phyloP scores from a whole-genome alignment of 2,329 filamentous ascomycete species.

The Daldinia eschscholtzii region DNA sequence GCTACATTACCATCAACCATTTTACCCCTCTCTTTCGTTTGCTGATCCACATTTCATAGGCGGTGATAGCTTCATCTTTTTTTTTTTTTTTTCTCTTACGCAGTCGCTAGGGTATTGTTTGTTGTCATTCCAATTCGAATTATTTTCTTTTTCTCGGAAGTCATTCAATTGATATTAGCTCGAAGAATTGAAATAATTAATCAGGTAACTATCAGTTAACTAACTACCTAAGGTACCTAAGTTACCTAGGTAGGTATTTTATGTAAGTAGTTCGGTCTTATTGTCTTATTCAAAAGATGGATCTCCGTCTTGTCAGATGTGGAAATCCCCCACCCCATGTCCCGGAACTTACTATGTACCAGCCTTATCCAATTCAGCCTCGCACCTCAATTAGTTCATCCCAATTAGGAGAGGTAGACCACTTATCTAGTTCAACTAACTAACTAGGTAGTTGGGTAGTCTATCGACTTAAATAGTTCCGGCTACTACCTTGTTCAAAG shows the following conservation, averaged over 20 bases:
- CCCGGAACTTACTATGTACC: background rate
- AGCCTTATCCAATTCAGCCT: conserved; percentile 13
- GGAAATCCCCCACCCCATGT: background rate
- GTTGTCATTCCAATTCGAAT: background rate
- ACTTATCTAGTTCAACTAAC: background rate
- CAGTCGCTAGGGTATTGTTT: background rate
- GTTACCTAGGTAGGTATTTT: too few species aligned
- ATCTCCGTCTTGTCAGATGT: too few species aligned
- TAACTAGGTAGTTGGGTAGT: too few species aligned
- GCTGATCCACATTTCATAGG: background rate
- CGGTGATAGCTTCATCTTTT: background rate
- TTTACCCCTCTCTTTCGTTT: conserved; percentile 6
- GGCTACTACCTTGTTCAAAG: conserved; percentile 1
- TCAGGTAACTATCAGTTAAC: too few species aligned
- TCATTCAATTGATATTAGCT: too few species aligned
- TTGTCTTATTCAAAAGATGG: too few species aligned
- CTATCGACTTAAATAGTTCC: background rate
- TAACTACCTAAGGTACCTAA: too few species aligned
- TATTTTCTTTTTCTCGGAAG: too few species aligned
- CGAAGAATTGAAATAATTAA: too few species aligned
- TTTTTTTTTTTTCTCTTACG: too few species aligned
- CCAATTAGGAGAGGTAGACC: background rate
- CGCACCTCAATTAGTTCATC: background rate
- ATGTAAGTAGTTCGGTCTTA: too few species aligned
- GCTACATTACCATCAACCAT: background rate